phyloP scores from a whole-genome alignment of 441 rosid genomes.

The Brassica balearica region DNA sequence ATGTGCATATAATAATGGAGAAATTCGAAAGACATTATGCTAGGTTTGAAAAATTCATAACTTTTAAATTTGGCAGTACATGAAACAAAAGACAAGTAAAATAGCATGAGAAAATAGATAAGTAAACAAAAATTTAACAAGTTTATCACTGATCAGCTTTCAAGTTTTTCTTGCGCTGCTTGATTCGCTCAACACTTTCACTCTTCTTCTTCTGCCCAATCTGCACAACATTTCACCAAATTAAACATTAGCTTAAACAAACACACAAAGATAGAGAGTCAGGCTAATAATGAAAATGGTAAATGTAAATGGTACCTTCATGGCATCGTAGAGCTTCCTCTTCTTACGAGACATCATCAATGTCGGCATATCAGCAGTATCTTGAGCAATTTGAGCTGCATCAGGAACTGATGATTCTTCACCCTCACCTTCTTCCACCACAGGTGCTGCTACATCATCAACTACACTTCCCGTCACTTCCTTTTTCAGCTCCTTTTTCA shows the following conservation, averaged over 20 bases:
- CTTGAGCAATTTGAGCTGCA: constrained; percentile 53
- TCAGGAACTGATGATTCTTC: constrained; percentile 51
- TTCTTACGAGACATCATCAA: constrained; percentile 66
- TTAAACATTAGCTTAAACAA: constrained; percentile 11
- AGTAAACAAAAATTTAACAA: constrained; percentile 2
- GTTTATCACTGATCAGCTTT: constrained; percentile 40
- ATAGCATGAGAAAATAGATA: background rate
- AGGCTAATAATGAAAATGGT: background rate
- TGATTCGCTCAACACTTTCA: constrained; percentile 55
- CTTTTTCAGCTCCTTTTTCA: constrained; percentile 71
- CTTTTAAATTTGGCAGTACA: constrained; percentile 3
- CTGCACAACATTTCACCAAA: constrained; percentile 46
- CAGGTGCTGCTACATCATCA: constrained; percentile 17
- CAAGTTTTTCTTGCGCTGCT: constrained; percentile 68
- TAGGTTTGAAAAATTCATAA: constrained; percentile 17
- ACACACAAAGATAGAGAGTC: background rate
- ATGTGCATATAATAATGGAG: background rate
- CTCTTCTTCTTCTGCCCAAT: constrained; percentile 53
- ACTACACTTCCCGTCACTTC: constrained; percentile 55
- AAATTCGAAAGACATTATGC: background rate
- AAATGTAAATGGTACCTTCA: constrained; percentile 54
- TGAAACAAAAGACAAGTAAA: constrained; percentile 9
- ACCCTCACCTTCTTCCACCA: constrained; percentile 35
- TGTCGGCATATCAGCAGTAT: constrained; percentile 47
- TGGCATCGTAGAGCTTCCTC: constrained; percentile 70